Percentiles rank a stretch among this genome's conserved stretches.
Conservation (phyloP, 2,329 filamentous ascomycete species). For the Sporothrix mexicana region DNA sequence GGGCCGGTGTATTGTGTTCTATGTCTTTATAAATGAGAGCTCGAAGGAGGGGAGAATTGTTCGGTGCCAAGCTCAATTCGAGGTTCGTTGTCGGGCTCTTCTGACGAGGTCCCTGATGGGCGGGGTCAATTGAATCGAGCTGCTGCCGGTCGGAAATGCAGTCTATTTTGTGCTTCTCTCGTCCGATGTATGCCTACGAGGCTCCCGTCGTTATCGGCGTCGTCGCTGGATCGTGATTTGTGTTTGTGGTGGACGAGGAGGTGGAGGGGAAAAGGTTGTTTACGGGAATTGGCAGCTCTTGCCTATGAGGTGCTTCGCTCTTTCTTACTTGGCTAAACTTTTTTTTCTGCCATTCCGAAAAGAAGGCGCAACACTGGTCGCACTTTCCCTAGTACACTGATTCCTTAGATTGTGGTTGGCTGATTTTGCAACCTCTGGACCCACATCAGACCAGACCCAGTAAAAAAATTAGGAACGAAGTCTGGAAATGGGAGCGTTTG, state of each 20-base stretch:
- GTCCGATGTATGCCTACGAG: no score
- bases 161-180: background rate
- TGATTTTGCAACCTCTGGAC: background rate
- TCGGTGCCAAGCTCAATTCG: background rate
- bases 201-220: background rate
- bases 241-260: background rate
- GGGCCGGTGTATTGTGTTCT: background rate
- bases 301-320: constrained; percentile 1
- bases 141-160: background rate
- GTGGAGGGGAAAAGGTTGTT: background rate
- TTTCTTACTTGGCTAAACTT: constrained; percentile 14
- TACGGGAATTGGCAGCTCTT: background rate
- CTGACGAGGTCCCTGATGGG: background rate
- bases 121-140: background rate
- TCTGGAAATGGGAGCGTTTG: background rate
- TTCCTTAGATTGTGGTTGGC: constrained; percentile 31
- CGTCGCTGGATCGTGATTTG: background rate
- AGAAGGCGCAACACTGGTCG: constrained; percentile 24
- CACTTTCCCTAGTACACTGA: constrained; percentile 9
- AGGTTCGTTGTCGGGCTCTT: background rate
- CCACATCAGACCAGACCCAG: background rate
- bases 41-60: no score
- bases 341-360: constrained; percentile 25
- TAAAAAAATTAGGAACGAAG: constrained; percentile 10
- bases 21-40: no score